A percentile compares a stretch with the other conserved stretches of the same genome.
Evolutionary conservation across 768 basidiomycete species (phyloP).

Genomic region (Russula brevipes): DNA sequence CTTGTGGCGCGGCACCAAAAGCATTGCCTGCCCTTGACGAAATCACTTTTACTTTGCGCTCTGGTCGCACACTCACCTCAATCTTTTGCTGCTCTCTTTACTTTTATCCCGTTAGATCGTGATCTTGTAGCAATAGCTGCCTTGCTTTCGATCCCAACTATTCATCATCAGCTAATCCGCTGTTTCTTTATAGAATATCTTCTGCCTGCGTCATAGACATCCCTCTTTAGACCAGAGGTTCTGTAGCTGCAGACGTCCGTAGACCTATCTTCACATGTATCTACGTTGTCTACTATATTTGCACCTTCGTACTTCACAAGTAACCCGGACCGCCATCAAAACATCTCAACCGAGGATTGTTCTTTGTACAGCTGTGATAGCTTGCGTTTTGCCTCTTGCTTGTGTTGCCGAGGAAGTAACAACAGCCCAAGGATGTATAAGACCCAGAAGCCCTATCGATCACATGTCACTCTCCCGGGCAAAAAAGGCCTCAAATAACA

Average conservation of each 20-base stretch:
- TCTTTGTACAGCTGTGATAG: neutral
- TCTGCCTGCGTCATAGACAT: constrained; percentile 1
- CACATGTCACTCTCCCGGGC: neutral
- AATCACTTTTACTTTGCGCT: neutral
- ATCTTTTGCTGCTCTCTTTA: no score
- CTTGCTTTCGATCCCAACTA: neutral
- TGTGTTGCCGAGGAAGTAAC: constrained; percentile 1
- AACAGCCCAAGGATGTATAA: constrained; percentile 1
- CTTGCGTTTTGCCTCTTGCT: neutral
- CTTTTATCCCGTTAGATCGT: neutral
- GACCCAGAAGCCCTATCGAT: neutral
- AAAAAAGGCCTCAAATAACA: neutral
- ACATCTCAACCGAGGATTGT: neutral
- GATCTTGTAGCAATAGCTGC: constrained; percentile 17
- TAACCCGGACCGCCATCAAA: neutral
- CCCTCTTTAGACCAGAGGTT: constrained; percentile 9
- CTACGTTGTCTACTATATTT: neutral
- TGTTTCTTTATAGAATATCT: neutral
- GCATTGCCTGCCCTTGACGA: neutral
- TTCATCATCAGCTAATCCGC: neutral
- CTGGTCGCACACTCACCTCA: neutral
- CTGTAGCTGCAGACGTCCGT: neutral
- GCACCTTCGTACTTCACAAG: neutral
- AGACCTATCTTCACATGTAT: constrained; percentile 6
- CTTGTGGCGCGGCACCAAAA: neutral